These are phyloP conservation scores for Phytophthora fragariae DNA, from an alignment of 352 stramenopile genomes.

Conservation along the genomic window DNA sequence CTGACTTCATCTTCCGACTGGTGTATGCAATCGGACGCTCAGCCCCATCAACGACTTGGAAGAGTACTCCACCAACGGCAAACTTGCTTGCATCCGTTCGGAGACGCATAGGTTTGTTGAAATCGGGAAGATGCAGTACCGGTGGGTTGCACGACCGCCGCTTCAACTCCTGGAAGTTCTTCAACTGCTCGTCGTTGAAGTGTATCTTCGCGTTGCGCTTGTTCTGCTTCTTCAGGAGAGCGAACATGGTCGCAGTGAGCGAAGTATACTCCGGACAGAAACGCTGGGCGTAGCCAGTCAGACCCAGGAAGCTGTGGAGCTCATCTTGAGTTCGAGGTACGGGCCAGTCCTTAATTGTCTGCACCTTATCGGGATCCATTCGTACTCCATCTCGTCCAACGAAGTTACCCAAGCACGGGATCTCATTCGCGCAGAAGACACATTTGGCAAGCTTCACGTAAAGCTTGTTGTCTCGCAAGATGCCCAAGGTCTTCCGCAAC, in stretches of 20 bases:
- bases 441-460: too few species aligned
- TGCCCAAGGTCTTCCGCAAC: constrained; percentile 2
- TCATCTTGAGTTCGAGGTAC: constrained; percentile 3
- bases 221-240: not conserved
- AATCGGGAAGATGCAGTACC: not conserved
- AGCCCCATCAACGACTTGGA: constrained; percentile 1
- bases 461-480: not conserved
- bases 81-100: constrained; percentile 12
- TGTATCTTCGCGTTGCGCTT: not conserved
- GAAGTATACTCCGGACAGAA: too few species aligned
- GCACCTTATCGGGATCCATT: constrained; percentile 9
- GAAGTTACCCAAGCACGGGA: too few species aligned
- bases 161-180: constrained; percentile 7
- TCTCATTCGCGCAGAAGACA: too few species aligned
- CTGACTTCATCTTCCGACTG: too few species aligned
- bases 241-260: too few species aligned
- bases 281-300: constrained; percentile 2
- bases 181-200: too few species aligned
- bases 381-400: not conserved
- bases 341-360: constrained; percentile 7
- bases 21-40: constrained; percentile 3
- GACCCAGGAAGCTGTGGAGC: constrained; percentile 6
- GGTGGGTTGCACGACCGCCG: constrained; percentile 3
- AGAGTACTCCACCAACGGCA: constrained; percentile 1
- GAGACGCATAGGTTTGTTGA: constrained; percentile 3